phyloP scores from a whole-genome alignment of 2,329 filamentous ascomycete species.

The Sordariomycetes sp. region DNA sequence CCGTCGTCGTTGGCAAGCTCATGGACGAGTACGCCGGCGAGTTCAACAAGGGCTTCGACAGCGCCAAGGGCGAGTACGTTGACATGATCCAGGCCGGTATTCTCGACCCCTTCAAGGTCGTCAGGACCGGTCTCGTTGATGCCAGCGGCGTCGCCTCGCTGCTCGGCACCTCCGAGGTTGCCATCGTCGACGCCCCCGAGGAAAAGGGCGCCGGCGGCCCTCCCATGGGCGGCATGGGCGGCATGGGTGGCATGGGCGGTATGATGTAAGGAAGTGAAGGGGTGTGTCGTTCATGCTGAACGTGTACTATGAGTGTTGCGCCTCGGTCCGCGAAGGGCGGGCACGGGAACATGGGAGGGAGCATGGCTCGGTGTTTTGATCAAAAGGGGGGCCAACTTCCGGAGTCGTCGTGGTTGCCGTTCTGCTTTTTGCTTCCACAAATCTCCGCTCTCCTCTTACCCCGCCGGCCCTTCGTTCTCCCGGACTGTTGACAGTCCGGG shows the following conservation, averaged over 20 bases:
- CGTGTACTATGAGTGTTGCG: neutral
- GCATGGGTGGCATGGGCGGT: conserved; percentile 49
- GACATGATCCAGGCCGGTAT: conserved; percentile 98
- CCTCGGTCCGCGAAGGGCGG: neutral
- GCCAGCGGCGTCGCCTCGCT: conserved; percentile 93
- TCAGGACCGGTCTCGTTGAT: conserved; percentile 88
- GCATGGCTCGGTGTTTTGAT: conserved; percentile 5
- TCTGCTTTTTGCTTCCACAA: neutral
- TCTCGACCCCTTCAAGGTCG: conserved; percentile 98
- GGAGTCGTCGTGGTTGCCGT: neutral
- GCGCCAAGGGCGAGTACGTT: conserved; percentile 91
- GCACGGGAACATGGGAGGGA: neutral
- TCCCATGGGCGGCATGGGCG: conserved; percentile 53
- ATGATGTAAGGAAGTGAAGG: conserved; percentile 6
- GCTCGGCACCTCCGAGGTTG: conserved; percentile 94
- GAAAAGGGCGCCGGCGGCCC: conserved; percentile 61
- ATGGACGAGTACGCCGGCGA: conserved; percentile 82
- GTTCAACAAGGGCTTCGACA: conserved; percentile 98
- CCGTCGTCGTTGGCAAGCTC: conserved; percentile 94
- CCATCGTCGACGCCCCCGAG: conserved; percentile 90
- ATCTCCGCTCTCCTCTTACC: conserved; percentile 2
- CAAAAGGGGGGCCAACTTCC: neutral
- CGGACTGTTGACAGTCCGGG: neutral
- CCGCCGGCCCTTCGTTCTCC: neutral
- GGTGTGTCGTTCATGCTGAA: neutral